Percentiles rank a stretch among this genome's conserved stretches.
phyloP scores from a whole-genome alignment of 208 protist species.

The Angomonas deanei region DNA sequence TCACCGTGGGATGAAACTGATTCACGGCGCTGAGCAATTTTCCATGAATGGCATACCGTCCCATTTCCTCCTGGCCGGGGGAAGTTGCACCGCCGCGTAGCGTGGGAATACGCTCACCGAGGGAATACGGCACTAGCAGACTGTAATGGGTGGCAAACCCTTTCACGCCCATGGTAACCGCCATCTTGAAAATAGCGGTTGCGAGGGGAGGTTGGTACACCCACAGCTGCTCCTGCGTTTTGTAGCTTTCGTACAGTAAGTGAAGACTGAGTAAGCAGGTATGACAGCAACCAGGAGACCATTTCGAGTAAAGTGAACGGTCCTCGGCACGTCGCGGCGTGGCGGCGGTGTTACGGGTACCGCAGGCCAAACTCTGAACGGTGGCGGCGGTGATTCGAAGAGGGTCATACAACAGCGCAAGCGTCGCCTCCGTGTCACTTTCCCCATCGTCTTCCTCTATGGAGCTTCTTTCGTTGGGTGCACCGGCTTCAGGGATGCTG shows the following conservation, averaged over 20 bases:
- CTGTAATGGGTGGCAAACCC: neutral
- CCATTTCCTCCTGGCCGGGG: neutral
- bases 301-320: neutral
- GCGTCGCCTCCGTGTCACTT: neutral
- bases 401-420: slow-evolving; percentile 1
- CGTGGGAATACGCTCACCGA: no score
- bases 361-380: neutral
- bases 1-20: no score
- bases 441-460: no score
- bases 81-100: no score
- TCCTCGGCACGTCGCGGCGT: no score
- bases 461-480: no score
- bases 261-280: slow-evolving; percentile 40
- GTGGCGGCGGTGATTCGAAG: neutral
- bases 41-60: neutral
- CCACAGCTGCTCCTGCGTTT: slow-evolving; percentile 57
- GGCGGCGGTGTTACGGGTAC: no score
- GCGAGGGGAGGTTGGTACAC: slow-evolving; percentile 39
- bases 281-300: neutral
- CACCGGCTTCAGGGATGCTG: no score
- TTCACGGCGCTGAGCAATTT: neutral
- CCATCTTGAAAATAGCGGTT: slow-evolving; percentile 27
- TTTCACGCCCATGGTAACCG: neutral
- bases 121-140: neutral
- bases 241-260: slow-evolving; percentile 58